A percentile compares a stretch with the other conserved stretches of the same genome.
Evolutionary conservation across 2,329 filamentous ascomycete genomes (phyloP).

Genomic region (Cyphellophora europaea): DNA sequence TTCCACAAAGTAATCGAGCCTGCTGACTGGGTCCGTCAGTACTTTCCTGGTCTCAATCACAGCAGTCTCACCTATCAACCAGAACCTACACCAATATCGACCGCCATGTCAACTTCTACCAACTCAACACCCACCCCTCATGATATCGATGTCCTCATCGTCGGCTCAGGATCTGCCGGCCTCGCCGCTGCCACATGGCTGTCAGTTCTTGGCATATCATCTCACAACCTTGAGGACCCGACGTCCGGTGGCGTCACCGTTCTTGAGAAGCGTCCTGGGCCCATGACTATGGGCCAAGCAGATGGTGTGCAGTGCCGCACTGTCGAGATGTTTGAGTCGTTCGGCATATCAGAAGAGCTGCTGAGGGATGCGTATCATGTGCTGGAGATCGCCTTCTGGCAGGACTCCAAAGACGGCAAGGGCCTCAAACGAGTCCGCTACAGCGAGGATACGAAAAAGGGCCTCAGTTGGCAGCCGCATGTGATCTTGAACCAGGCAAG

Average conservation of each 20-base stretch:
- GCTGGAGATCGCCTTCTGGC: constrained; percentile 50
- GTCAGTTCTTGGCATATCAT: constrained; percentile 41
- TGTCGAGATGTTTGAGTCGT: constrained; percentile 54
- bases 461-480: constrained; percentile 45
- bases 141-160: constrained; percentile 47
- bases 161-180: constrained; percentile 53
- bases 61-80: too few species aligned
- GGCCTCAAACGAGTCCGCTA: constrained; percentile 27
- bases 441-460: constrained; percentile 45
- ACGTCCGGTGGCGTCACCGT: constrained; percentile 24
- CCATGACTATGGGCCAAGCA: constrained; percentile 50
- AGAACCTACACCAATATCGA: too few species aligned
- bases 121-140: constrained; percentile 10
- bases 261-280: constrained; percentile 47
- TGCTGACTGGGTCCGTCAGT: too few species aligned
- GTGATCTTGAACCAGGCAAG: constrained; percentile 49
- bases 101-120: constrained; percentile 1
- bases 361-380: constrained; percentile 50
- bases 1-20: too few species aligned
- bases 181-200: constrained; percentile 54
- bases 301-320: constrained; percentile 55
- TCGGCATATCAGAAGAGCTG: constrained; percentile 45
- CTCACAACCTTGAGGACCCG: neutral
- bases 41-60: too few species aligned
- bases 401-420: constrained; percentile 14